Evolutionary conservation across 2,329 filamentous ascomycete genomes (phyloP), one percentile per base, ranked within the genome.

Genomic region (Botrytis fragariae): DNA sequence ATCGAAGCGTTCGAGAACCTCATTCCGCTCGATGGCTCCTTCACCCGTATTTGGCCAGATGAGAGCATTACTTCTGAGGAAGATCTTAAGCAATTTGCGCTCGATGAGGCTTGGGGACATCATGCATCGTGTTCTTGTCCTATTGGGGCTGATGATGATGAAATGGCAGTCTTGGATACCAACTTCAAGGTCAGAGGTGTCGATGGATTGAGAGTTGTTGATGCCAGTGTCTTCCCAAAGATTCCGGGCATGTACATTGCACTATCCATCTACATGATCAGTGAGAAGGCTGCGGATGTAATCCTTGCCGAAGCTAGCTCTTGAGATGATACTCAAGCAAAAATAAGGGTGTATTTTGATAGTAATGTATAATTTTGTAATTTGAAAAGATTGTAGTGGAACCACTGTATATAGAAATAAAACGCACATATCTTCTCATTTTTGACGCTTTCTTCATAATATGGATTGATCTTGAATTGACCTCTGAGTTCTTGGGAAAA

Each of bases 171-270:
- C 29, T 64, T 84, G 63, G 78, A 84, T 67, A 83, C 81, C 74
- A 78, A 75, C 22, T 83, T 81, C 54, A 81, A 82, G 48, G 81
- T 81, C 61, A 75, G 57, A 54, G 74, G 83, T 42, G 77, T 80
- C 29, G 77, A 77, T 69, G 79, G 77, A 0, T 78, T 92, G 64
- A 83, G 76, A 80, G 88, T 91, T 6, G 89, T 91, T 0, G 89
- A 91, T 81, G 89, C 87, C 0, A 87, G 84, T 44, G 83, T 87
- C 0, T 90, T 87, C 72, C 86, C 87, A 0, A 83, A 83, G 72
- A 87, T 83, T 35, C 82, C 82, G 0, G 88, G 87, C 74, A 85
- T 82, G 71, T 88, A 87, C 76, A 83, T 86, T 45, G 83, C 84
- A 7, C 78, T 86, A 2, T 84, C 87, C 0, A 85, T 85, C 0